These are phyloP conservation scores for Neonectria punicea DNA, from an alignment of 2,329 filamentous ascomycete genomes.

Conservation along the genomic window DNA sequence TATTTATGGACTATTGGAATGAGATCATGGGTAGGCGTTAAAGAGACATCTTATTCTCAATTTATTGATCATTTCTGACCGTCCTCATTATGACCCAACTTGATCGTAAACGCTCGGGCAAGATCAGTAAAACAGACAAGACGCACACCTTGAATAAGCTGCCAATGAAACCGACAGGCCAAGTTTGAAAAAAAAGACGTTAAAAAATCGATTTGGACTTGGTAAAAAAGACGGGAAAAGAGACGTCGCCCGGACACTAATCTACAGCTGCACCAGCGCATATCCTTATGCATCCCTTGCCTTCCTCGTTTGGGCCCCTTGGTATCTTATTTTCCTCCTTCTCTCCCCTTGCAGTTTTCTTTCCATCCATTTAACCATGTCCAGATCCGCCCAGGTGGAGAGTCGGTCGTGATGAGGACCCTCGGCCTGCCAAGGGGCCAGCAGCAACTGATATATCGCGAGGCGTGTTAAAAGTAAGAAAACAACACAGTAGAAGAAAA, in stretches of 20 bases:
- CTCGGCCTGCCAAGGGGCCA: conserved; percentile 19
- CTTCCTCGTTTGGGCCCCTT: conserved; percentile 7
- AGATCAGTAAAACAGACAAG: neutral
- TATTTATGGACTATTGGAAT: neutral
- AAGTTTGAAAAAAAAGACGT: conserved; percentile 10
- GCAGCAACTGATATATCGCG: conserved; percentile 17
- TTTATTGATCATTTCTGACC: neutral
- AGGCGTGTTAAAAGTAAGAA: conserved; percentile 18
- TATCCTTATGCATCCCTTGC: conserved; percentile 37
- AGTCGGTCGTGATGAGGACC: conserved; percentile 5
- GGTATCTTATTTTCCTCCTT: conserved; percentile 6
- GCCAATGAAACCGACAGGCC: neutral
- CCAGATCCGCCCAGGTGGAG: conserved; percentile 9
- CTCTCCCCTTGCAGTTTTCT: conserved; percentile 3
- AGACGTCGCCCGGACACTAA: conserved; percentile 37
- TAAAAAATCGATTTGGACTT: conserved; percentile 33
- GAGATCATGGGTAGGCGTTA: neutral
- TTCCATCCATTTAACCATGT: conserved; percentile 2
- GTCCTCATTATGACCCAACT: neutral
- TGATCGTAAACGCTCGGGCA: neutral
- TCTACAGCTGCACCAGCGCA: conserved; percentile 40
- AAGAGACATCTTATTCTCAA: neutral
- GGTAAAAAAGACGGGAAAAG: conserved; percentile 36
- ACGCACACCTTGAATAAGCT: neutral
- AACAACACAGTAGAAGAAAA: conserved; percentile 18